phyloP scores from a whole-genome alignment of 2,329 filamentous ascomycete species.

The Neonectria hederae region DNA sequence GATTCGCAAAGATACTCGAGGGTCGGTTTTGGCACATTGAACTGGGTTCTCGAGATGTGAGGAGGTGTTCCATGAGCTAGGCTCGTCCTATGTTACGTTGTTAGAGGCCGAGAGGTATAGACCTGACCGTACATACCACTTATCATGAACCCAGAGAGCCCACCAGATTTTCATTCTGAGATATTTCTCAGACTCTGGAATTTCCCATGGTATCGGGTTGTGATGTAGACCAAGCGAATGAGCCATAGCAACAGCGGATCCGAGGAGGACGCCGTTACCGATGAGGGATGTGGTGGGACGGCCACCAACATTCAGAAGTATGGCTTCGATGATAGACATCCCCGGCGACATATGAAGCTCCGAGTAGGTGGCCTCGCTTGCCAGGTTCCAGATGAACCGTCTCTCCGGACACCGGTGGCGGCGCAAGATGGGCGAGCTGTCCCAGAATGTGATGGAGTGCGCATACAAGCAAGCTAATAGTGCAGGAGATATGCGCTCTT shows the following conservation, averaged over 20 bases:
- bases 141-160: slow-evolving; percentile 63
- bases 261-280: slow-evolving; percentile 63
- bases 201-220: slow-evolving; percentile 61
- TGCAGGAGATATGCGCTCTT: slow-evolving; percentile 63
- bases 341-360: slow-evolving; percentile 68
- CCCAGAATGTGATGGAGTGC: slow-evolving; percentile 67
- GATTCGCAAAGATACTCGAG: slow-evolving; percentile 47
- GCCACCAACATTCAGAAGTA: slow-evolving; percentile 67
- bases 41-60: slow-evolving; percentile 55
- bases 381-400: slow-evolving; percentile 70
- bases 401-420: slow-evolving; percentile 63
- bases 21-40: slow-evolving; percentile 58
- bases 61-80: slow-evolving; percentile 63
- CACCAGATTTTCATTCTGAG: slow-evolving; percentile 66
- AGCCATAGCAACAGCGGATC: slow-evolving; percentile 61
- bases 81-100: slow-evolving; percentile 52
- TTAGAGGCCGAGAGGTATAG: slow-evolving; percentile 7
- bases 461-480: slow-evolving; percentile 67
- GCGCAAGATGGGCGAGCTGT: slow-evolving; percentile 54
- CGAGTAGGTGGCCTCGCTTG: slow-evolving; percentile 66
- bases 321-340: slow-evolving; percentile 65
- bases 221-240: slow-evolving; percentile 65
- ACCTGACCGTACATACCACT: slow-evolving; percentile 53
- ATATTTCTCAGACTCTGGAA: slow-evolving; percentile 60
- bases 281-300: slow-evolving; percentile 68